Evolutionary conservation across 179 eudicot species (phyloP).

Genomic region (Silene coronaria): DNA sequence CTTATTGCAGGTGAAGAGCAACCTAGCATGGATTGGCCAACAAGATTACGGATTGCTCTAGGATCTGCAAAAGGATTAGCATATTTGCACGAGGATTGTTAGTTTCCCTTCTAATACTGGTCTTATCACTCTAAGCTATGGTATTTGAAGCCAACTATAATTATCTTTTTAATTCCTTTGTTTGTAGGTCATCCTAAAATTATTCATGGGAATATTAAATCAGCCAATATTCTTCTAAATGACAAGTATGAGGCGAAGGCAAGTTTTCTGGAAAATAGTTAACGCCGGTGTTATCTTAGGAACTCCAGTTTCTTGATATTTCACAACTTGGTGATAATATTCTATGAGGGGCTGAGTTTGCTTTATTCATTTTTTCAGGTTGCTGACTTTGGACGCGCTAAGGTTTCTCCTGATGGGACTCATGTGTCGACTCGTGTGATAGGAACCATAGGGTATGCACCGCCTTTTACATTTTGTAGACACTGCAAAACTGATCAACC

Average conservation of each 20-base stretch:
- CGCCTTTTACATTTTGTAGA: conserved; percentile 2
- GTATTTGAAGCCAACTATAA: neutral
- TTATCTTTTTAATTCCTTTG: conserved; percentile 11
- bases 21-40: conserved; percentile 71
- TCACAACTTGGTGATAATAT: neutral
- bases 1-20: conserved; percentile 55
- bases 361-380: conserved; percentile 43
- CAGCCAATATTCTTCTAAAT: conserved; percentile 76
- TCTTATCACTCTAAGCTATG: neutral
- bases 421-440: conserved; percentile 87
- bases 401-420: conserved; percentile 64
- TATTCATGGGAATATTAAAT: conserved; percentile 86
- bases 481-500: neutral
- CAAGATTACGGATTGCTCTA: conserved; percentile 71
- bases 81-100: conserved; percentile 92
- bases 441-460: conserved; percentile 83
- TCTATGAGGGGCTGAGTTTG: neutral
- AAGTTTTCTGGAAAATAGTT: conserved; percentile 11
- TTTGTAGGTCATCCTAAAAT: conserved; percentile 86
- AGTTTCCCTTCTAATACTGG: conserved; percentile 26
- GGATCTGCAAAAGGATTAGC: conserved; percentile 96
- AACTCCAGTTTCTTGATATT: conserved; percentile 3
- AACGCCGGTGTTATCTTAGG: neutral
- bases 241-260: conserved; percentile 87
- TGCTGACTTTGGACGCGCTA: conserved; percentile 91